Conservation (phyloP, 176 grass and related monocot species). For the Typha latifolia region DNA sequence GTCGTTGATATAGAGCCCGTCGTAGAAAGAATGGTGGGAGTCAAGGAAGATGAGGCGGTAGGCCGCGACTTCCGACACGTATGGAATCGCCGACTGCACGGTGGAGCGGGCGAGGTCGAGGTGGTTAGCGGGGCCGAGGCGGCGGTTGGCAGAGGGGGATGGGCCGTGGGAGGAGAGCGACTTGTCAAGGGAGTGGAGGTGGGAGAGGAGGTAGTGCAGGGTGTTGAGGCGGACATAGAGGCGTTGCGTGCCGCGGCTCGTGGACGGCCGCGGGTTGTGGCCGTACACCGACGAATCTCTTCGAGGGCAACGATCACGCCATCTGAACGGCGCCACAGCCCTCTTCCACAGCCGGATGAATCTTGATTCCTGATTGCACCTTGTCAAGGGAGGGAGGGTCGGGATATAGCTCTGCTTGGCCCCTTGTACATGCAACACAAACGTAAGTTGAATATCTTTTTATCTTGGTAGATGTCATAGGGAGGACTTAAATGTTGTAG, state of each 20-base stretch:
- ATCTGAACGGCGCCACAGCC: conserved; percentile 47
- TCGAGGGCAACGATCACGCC: background rate
- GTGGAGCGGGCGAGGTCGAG: conserved; percentile 40
- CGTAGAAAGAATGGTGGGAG: conserved; percentile 47
- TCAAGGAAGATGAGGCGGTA: conserved; percentile 69
- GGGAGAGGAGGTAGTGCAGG: conserved; percentile 49
- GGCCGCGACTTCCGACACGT: conserved; percentile 63
- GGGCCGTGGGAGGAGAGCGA: background rate
- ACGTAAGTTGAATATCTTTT: background rate
- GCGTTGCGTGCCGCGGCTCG: conserved; percentile 86
- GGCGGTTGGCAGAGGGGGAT: conserved; percentile 19
- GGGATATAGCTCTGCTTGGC: conserved; percentile 68
- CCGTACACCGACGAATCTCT: conserved; percentile 21
- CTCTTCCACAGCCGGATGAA: conserved; percentile 73
- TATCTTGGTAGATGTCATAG: background rate
- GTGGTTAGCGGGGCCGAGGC: conserved; percentile 15
- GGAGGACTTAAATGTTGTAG: background rate
- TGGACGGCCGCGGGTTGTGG: conserved; percentile 58
- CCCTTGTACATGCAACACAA: conserved; percentile 19
- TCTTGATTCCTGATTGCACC: conserved; percentile 82
- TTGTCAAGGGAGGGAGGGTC: conserved; percentile 51
- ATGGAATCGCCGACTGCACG: conserved; percentile 39
- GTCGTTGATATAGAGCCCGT: conserved; percentile 36
- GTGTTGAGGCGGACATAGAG: conserved; percentile 91
- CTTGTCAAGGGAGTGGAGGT: background rate